A percentile compares a stretch with the other conserved stretches of the same genome.
phyloP scores from a whole-genome alignment of 2,329 filamentous ascomycete species.

The Diplocarpon rosae region DNA sequence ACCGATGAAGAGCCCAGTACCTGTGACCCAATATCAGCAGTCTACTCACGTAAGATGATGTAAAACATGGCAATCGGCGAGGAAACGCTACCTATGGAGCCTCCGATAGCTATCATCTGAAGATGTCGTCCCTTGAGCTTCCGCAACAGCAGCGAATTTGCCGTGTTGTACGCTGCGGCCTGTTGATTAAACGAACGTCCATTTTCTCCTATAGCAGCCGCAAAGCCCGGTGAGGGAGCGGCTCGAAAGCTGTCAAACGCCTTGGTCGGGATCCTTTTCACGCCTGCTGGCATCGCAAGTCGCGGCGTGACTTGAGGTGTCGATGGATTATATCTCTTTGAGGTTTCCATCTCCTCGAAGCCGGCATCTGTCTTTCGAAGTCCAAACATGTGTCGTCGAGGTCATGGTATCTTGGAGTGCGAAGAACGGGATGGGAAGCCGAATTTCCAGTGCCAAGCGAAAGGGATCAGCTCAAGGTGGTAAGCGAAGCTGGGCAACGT shows the following conservation, averaged over 20 bases:
- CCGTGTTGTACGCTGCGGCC: slow-evolving; percentile 49
- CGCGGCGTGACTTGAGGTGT: slow-evolving; percentile 21
- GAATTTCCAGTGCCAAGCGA: neutral
- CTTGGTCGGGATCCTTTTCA: slow-evolving; percentile 13
- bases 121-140: slow-evolving; percentile 75
- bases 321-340: slow-evolving; percentile 17
- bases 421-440: neutral
- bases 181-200: slow-evolving; percentile 51
- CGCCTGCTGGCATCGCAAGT: slow-evolving; percentile 14
- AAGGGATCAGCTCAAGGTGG: too few relatives aligned
- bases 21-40: slow-evolving; percentile 32
- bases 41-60: slow-evolving; percentile 5
- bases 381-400: neutral
- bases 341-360: slow-evolving; percentile 11
- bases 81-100: slow-evolving; percentile 57
- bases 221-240: slow-evolving; percentile 12
- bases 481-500: too few relatives aligned
- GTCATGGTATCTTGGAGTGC: neutral
- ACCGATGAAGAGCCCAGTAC: slow-evolving; percentile 78
- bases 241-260: slow-evolving; percentile 22
- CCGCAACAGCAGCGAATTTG: slow-evolving; percentile 62
- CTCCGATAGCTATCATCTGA: slow-evolving; percentile 96
- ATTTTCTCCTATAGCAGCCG: slow-evolving; percentile 16
- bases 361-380: slow-evolving; percentile 4
- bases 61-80: too few relatives aligned